Evolutionary conservation across 306 rosid genomes (phyloP), one percentile per base, ranked within the genome.

Genomic region (Mucuna pruriens): DNA sequence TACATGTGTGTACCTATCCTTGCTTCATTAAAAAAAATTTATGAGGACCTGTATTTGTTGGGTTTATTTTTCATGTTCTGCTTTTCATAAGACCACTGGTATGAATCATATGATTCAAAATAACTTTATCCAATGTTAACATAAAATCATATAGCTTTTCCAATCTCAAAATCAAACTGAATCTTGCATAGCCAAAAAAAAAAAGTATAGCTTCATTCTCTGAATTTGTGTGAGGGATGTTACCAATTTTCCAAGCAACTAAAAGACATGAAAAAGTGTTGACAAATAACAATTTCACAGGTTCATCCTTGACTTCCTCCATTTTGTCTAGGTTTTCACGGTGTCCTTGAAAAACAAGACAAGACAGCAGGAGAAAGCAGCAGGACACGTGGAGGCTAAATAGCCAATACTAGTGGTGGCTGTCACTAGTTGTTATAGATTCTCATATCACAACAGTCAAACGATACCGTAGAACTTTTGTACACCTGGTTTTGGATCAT

Each of bases 1-100:
- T 42, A 22, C 86, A 84, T 65, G 83, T 65, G 83, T 84, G 86
- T 64, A 36, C 65, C 40, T 70, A 16, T 51, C n/a, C 10, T 48
- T 38, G 55, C 26, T 40, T 36, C 71, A 76, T 36, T 39, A 33
- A 83, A 78, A 51, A 33, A 74, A 78, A 54, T 39, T 40, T 26
- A 13, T 10, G 19, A 40, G 57, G 60, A 57, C 33, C 40, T 52
- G 42, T 5, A 22, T 67, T 52, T 51, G 23, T 12, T 51, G 23
- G 55, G n/a, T 68, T 39, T 26, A 7, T 71, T 72, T 72, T 48
- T 29, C 65, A 74, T 63, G 36, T 74, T 52, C 5, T 26, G 17
- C 61, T 54, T 81, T 52, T 49, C 51, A 38, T 16, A 15, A 22
- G 55, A 77, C 11, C 11, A 33, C 15, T 57, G 33, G 26, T 29